Evolutionary conservation across 2,329 filamentous ascomycete genomes (phyloP), one percentile per base, ranked within the genome.

Genomic region (Ascocoryne sarcoides): DNA sequence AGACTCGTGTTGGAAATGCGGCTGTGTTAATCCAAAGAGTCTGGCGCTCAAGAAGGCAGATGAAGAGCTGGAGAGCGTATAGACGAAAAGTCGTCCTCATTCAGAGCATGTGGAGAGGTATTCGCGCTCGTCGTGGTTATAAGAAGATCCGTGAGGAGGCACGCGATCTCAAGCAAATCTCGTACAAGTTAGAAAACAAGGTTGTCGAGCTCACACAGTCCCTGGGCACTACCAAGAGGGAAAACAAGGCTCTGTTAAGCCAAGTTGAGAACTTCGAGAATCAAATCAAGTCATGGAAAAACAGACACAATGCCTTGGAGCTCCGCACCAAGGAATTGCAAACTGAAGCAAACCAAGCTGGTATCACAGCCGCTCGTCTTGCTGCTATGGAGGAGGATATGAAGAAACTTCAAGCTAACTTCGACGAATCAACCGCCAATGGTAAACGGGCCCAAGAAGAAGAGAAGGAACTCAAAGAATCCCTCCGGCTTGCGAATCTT

Each of bases 171-270:
- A 96, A 96, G 73, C 90, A 96, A 65, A 98, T 98, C 54, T 96
- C 92, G 2, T 98, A 98, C 73, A 96, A 95, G 71, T 71, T 98
- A 55, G 92, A 98, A 65, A 96, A 98, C 75, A 98, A 98, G 78
- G 92, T 98, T 48, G 87, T 98, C 48, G 92, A 98, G 68, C 75
- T 98, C 57, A 98, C 92, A 1, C 92, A 98, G 63, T 86, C 83
- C 36, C 67, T 98, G 54, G 89, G 92, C 51, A 82, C 87, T 8
- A 83, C 95, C 74, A 95, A 94, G 69, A 77, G 82, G 48, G 86
- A 95, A 66, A 98, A 98, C 75, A 95, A 94, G 71, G 76, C 76
- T 43, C 73, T 98, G 46, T 72, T 84, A 53, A 81, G 76, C 26
- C 89, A 96, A 63, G 82, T 98, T 36, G 87, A 95, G 64, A 95